A percentile compares a stretch with the other conserved stretches of the same genome.
These are phyloP conservation scores for Filobasidium floriforme DNA, from an alignment of 768 basidiomycete genomes.

Conservation along the genomic window DNA sequence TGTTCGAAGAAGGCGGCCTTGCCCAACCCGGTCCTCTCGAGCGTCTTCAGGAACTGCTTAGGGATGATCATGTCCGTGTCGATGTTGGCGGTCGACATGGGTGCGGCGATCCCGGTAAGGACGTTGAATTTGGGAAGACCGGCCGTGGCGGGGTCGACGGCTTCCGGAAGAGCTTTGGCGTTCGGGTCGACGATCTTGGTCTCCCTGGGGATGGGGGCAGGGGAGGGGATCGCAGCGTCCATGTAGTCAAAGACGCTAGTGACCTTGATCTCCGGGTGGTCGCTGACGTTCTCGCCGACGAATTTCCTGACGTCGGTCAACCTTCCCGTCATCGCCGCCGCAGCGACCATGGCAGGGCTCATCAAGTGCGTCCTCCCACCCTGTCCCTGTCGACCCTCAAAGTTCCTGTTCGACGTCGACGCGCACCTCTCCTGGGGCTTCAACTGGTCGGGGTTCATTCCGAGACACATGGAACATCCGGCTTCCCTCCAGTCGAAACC, in stretches of 20 bases:
- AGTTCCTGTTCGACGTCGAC: conserved; percentile 87
- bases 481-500: conserved; percentile 95
- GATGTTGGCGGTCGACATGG: conserved; percentile 72
- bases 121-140: conserved; percentile 57
- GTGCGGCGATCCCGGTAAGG: conserved; percentile 67
- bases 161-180: conserved; percentile 26
- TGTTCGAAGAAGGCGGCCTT: conserved; percentile 74
- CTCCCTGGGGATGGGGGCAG: conserved; percentile 29
- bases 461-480: conserved; percentile 91
- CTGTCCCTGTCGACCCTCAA: conserved; percentile 78
- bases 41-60: conserved; percentile 85
- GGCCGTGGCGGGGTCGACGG: conserved; percentile 39
- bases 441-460: conserved; percentile 91
- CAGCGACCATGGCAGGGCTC: conserved; percentile 87
- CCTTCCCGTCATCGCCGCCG: conserved; percentile 76
- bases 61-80: conserved; percentile 94
- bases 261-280: conserved; percentile 57
- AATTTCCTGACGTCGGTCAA: conserved; percentile 77
- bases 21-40: conserved; percentile 80
- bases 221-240: conserved; percentile 58
- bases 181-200: conserved; percentile 38
- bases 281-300: conserved; percentile 52
- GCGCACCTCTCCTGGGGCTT: conserved; percentile 74
- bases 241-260: conserved; percentile 68
- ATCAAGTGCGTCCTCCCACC: conserved; percentile 83